Conservation (phyloP, 352 stramenopile species). For the Phytophthora macrochlamydospora region DNA sequence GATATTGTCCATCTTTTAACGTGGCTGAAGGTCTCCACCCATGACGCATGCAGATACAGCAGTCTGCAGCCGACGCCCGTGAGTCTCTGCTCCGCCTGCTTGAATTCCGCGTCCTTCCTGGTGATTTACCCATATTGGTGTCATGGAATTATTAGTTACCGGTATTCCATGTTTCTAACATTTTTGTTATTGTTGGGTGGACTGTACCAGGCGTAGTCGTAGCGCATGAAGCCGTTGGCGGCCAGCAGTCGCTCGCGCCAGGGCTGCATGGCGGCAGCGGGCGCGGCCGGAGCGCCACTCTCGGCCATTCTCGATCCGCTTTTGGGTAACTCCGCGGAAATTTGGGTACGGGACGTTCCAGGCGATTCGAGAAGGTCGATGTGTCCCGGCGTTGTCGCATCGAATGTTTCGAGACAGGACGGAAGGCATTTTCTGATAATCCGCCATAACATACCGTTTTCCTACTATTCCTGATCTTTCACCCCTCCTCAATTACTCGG, state of each 20-base stretch:
- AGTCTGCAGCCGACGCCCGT: conserved; percentile 70
- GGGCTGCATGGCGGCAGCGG: conserved; percentile 30
- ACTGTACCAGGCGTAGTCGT: conserved; percentile 83
- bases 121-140: neutral
- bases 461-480: neutral
- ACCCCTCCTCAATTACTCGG: conserved; percentile 5
- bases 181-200: neutral
- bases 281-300: conserved; percentile 16
- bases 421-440: conserved; percentile 31
- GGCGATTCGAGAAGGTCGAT: conserved; percentile 37
- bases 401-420: conserved; percentile 22
- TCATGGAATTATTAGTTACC: neutral
- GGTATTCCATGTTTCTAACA: neutral
- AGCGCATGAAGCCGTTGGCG: conserved; percentile 76
- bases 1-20: neutral
- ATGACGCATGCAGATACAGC: conserved; percentile 71
- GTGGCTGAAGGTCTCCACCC: conserved; percentile 35
- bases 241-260: conserved; percentile 57
- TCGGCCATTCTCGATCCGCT: conserved; percentile 7
- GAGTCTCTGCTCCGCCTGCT: conserved; percentile 44
- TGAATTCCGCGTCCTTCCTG: conserved; percentile 78
- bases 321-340: neutral
- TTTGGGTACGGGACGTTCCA: conserved; percentile 11
- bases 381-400: conserved; percentile 6
- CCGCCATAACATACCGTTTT: neutral